Percentiles rank a stretch among this genome's conserved stretches.
Evolutionary conservation across 371 early-diverging fungal species (phyloP).

Genomic region (Mucor sp.): DNA sequence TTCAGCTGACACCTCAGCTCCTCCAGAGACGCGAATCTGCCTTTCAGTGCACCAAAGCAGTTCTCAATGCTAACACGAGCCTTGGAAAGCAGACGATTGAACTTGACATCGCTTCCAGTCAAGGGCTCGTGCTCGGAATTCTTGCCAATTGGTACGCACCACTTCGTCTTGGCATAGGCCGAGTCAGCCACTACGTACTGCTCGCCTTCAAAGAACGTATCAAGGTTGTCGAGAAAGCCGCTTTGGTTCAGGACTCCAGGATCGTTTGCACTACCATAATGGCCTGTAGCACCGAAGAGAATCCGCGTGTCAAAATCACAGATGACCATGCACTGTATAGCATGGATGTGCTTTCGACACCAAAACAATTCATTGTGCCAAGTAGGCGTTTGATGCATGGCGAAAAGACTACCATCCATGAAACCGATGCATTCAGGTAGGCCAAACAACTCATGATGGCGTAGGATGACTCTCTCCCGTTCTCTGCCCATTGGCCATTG

Average conservation of each 20-base stretch:
- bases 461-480: not conserved
- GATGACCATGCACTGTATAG: not conserved
- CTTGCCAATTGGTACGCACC: not conserved
- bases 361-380: not conserved
- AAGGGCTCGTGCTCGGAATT: not conserved
- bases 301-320: not conserved
- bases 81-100: not conserved
- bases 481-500: not conserved
- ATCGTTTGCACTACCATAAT: not conserved
- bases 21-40: not conserved
- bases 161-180: not conserved
- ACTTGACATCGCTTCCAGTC: not conserved
- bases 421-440: not conserved
- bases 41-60: not conserved
- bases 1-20: not conserved
- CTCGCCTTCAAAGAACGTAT: not conserved
- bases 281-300: not conserved
- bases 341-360: not conserved
- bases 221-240: not conserved
- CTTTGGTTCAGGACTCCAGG: not conserved
- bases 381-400: not conserved
- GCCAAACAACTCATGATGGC: not conserved
- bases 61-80: not conserved
- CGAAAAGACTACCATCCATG: not conserved
- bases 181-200: not conserved